These are phyloP conservation scores for Talaromyces funiculosus DNA, from an alignment of 2,329 filamentous ascomycete genomes.

Conservation along the genomic window DNA sequence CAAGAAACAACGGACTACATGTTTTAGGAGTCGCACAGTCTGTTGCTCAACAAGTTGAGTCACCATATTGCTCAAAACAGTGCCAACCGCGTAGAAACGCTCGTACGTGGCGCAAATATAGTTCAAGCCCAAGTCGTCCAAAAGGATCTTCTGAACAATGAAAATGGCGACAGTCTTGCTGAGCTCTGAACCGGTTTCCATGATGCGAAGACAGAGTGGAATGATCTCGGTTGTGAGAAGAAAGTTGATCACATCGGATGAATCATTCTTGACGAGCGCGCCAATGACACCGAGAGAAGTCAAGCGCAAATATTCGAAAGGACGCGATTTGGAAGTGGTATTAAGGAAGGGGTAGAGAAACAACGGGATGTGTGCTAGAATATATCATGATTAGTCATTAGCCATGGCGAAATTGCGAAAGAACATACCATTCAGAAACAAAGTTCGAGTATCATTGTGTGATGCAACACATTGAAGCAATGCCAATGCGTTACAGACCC, in stretches of 20 bases:
- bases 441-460: slow-evolving; percentile 88
- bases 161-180: slow-evolving; percentile 99
- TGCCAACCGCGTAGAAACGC: slow-evolving; percentile 95
- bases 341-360: slow-evolving; percentile 98
- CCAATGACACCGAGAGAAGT: slow-evolving; percentile 96
- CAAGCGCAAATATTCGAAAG: slow-evolving; percentile 93
- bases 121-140: slow-evolving; percentile 92
- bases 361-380: slow-evolving; percentile 83
- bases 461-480: slow-evolving; percentile 95
- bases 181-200: slow-evolving; percentile 97
- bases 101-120: slow-evolving; percentile 99
- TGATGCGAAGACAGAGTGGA: slow-evolving; percentile 91
- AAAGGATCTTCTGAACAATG: slow-evolving; percentile 96
- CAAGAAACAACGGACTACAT: slow-evolving; percentile 94
- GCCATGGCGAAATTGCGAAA: not conserved
- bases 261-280: slow-evolving; percentile 97
- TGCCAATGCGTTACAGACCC: slow-evolving; percentile 94
- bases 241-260: slow-evolving; percentile 97
- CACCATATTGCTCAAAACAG: slow-evolving; percentile 97
- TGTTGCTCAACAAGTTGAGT: slow-evolving; percentile 96
- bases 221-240: slow-evolving; percentile 98
- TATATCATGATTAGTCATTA: not conserved
- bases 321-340: slow-evolving; percentile 94
- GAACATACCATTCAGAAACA: slow-evolving; percentile 79
- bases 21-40: slow-evolving; percentile 90